Evolutionary conservation across 768 basidiomycete genomes (phyloP).

Genomic region (Collybiopsis confluens): DNA sequence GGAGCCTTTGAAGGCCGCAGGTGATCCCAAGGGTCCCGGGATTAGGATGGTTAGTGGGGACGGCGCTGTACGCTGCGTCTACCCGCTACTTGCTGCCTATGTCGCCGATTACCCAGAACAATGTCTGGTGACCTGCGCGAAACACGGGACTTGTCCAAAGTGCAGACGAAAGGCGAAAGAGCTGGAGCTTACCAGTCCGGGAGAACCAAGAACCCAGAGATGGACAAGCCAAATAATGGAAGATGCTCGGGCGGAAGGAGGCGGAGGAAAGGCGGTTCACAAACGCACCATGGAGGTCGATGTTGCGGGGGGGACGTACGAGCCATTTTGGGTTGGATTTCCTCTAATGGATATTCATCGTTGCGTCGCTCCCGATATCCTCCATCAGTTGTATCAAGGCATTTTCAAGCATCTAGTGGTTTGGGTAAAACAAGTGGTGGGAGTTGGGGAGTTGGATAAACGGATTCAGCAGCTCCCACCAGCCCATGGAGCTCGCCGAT

Average conservation of each 20-base stretch:
- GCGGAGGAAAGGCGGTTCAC: no score
- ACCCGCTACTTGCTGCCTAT: conserved; percentile 9
- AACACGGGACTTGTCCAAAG: conserved; percentile 8
- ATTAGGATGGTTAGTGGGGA: conserved; percentile 13
- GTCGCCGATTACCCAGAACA: conserved; percentile 2
- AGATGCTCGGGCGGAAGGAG: no score
- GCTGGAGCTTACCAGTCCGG: not conserved
- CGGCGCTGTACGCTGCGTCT: not conserved
- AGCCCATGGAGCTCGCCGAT: not conserved
- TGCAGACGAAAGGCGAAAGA: conserved; percentile 7
- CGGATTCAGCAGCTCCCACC: not conserved
- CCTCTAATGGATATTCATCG: not conserved
- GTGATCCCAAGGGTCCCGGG: conserved; percentile 10
- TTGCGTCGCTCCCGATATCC: not conserved
- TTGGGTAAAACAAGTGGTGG: conserved; percentile 7
- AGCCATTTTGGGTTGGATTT: not conserved
- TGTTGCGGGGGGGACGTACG: not conserved
- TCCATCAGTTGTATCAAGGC: not conserved
- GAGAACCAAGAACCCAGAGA: no score
- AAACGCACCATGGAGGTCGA: not conserved
- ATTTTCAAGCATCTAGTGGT: not conserved
- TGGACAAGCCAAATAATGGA: no score
- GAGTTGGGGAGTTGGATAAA: not conserved
- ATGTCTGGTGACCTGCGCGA: conserved; percentile 8
- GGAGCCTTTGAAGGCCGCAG: no score